Evolutionary conservation across 164 flowering plant species (phyloP).

Genomic region (Paratinospora sagittata): DNA sequence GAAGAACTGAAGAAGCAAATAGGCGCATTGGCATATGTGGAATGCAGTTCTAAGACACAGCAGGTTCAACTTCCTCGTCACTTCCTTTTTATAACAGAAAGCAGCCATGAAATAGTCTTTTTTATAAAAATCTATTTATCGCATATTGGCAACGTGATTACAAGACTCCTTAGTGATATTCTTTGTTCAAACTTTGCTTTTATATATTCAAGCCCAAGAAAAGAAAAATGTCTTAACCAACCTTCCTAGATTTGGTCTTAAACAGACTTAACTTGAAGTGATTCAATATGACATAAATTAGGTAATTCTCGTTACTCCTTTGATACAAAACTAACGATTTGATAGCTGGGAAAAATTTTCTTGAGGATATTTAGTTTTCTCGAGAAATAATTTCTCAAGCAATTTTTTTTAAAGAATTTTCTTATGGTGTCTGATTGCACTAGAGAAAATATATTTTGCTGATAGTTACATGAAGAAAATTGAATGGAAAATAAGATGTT

Average conservation of each 20-base stretch:
- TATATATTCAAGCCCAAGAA: not conserved
- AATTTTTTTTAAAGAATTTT: too few species aligned
- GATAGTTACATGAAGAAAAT: too few species aligned
- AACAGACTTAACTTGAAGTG: not conserved
- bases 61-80: slow-evolving; percentile 32
- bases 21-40: slow-evolving; percentile 62
- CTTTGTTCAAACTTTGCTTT: not conserved
- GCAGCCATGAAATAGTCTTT: slow-evolving; percentile 1
- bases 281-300: too few species aligned
- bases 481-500: too few species aligned
- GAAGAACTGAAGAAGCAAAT: slow-evolving; percentile 63
- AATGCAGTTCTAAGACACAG: slow-evolving; percentile 76
- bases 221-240: not conserved
- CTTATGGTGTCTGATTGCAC: too few species aligned
- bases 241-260: not conserved
- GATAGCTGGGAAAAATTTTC: too few species aligned
- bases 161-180: not conserved
- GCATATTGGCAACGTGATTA: not conserved
- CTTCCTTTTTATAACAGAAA: not conserved
- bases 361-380: too few species aligned
- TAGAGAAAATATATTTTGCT: too few species aligned
- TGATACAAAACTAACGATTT: too few species aligned
- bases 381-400: too few species aligned
- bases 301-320: too few species aligned
- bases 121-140: not conserved